Percentiles rank a stretch among this genome's conserved stretches.
These are phyloP conservation scores for Tubosaeta sp. DNA, from an alignment of 768 basidiomycete species.

Conservation along the genomic window DNA sequence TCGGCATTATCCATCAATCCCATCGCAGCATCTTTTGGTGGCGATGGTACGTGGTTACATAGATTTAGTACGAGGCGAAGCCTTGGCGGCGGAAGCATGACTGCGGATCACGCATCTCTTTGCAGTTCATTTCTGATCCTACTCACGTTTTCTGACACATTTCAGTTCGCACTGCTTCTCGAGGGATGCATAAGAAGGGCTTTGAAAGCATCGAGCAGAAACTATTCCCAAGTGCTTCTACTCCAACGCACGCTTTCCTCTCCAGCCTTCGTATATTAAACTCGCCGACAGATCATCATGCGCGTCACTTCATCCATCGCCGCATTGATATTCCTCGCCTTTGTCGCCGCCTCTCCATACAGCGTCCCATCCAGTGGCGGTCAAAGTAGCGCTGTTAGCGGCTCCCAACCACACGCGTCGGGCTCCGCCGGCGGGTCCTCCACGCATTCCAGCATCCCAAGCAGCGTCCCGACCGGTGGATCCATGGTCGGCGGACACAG, in stretches of 20 bases:
- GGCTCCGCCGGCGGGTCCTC: background rate
- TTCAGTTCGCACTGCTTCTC: background rate
- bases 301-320: constrained; percentile 1
- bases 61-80: background rate
- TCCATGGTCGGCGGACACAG: background rate
- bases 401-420: background rate
- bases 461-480: background rate
- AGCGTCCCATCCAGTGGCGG: background rate
- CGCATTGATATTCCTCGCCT: constrained; percentile 3
- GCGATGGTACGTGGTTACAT: background rate
- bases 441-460: background rate
- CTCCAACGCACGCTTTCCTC: background rate
- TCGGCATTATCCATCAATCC: background rate
- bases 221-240: background rate
- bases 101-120: constrained; percentile 6
- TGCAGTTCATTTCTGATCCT: background rate
- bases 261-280: background rate
- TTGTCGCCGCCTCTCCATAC: constrained; percentile 1
- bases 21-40: background rate
- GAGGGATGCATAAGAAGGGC: constrained; percentile 8
- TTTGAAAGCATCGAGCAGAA: background rate
- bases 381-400: background rate
- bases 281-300: constrained; percentile 4
- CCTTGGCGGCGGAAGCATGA: background rate
- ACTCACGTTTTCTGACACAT: background rate